Percentiles rank a stretch among this genome's conserved stretches.
Conservation (phyloP, 1,284 basidiomycete species). For the Cutaneotrichosporon dermatis region DNA sequence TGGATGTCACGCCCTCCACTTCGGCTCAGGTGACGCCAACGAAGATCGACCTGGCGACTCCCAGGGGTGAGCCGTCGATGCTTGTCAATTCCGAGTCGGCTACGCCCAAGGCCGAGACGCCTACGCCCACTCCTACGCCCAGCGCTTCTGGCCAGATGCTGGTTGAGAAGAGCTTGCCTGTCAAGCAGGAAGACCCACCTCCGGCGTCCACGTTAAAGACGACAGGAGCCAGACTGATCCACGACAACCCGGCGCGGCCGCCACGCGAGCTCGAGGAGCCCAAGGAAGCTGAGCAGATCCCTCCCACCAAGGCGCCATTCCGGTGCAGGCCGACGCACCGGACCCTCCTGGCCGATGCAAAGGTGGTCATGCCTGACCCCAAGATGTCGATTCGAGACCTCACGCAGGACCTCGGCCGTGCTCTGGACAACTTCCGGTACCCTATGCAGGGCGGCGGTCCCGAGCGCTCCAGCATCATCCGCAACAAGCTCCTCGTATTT, state of each 20-base stretch:
- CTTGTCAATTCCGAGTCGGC: neutral
- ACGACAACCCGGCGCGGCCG: constrained; percentile 15
- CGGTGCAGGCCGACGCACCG: constrained; percentile 8
- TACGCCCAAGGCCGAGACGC: constrained; percentile 4
- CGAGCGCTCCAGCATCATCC: constrained; percentile 42
- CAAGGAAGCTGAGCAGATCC: constrained; percentile 10
- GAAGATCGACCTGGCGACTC: constrained; percentile 6
- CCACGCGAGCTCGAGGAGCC: constrained; percentile 16
- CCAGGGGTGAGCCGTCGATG: neutral
- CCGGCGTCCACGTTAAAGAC: neutral
- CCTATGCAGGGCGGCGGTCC: constrained; percentile 29
- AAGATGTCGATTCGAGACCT: constrained; percentile 22
- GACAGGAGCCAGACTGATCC: neutral
- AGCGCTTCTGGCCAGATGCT: constrained; percentile 2
- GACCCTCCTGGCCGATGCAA: constrained; percentile 7
- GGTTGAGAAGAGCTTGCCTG: constrained; percentile 2
- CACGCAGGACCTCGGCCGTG: constrained; percentile 30
- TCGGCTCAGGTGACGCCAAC: constrained; percentile 4
- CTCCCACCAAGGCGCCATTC: constrained; percentile 18
- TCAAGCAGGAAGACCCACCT: neutral
- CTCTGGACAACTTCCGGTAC: constrained; percentile 30
- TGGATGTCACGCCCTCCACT: neutral
- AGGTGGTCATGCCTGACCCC: constrained; percentile 26
- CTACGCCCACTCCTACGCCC: constrained; percentile 1
- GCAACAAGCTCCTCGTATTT: constrained; percentile 39